Evolutionary conservation across 1,139 yeast genomes (phyloP), one percentile per base, ranked within the genome.

Genomic region (Protomyces arabidopsidicola): DNA sequence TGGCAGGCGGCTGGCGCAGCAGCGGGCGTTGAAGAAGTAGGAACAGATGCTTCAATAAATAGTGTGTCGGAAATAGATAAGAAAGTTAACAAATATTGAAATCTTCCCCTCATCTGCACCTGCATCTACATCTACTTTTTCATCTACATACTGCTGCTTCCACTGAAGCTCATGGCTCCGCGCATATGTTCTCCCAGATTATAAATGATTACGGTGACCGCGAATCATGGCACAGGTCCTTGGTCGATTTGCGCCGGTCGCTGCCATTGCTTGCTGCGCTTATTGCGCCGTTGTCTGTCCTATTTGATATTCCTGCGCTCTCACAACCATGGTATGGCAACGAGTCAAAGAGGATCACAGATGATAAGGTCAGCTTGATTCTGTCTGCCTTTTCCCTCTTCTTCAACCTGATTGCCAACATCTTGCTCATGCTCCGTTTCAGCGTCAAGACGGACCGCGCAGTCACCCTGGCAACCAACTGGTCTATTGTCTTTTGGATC

Each of bases 291-390:
- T 35, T 58, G 10, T 51, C 56, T 14, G 62, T 58, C 12, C 58
- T 60, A 10, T 14, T 35, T 14, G 63, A 53, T 36, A 53, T 60
- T 4, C 63, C 63, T 12, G 57, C 63, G n/a, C 48, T 60, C 24
- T 22, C 57, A 6, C 63, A 60, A 38, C 63, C 58, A 10, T 60
- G 63, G 63, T 53, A 60, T 12, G 63, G 63, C 27, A 18, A 31
- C n/a, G 63, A 60, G 35, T 39, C 16, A 12, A 48, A 53, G 39
- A 12, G n/a, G 18, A 24, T 58, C 16, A 58, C 63, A 36, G 63
- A 60, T 20, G 58, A 53, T 18, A 45, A 10, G 36, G 45, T 50
- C 20, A 53, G 53, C 18, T 36, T 60, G 20, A 45, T 60, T 1
- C 58, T 60, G 9, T 60, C 63, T 10, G 20, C 54, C 9, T 45